phyloP scores from a whole-genome alignment of 2,329 filamentous ascomycete genomes.

The Colletotrichum kahawae region DNA sequence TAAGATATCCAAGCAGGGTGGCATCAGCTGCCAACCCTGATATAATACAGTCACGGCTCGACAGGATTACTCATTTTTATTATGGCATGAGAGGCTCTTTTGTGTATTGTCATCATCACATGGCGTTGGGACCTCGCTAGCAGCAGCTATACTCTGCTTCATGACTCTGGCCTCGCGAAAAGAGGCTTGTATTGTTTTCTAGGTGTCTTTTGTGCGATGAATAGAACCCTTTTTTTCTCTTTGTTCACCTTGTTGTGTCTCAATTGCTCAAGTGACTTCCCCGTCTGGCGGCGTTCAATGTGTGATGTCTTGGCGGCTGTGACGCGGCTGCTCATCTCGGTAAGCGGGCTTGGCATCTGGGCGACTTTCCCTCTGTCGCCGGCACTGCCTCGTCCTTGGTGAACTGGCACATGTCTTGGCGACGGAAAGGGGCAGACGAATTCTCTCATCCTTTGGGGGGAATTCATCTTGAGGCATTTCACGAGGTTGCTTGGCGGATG shows the following conservation, averaged over 20 bases:
- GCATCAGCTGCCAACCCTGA: background rate
- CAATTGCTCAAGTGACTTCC: background rate
- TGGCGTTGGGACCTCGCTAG: constrained; percentile 17
- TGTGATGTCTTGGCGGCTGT: background rate
- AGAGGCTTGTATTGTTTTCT: constrained; percentile 6
- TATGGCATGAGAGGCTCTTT: constrained; percentile 17
- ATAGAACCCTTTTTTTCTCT: constrained; percentile 16
- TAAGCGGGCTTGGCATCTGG: background rate
- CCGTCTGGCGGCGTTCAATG: background rate
- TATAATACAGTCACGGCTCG: constrained; percentile 20
- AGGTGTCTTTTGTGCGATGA: background rate
- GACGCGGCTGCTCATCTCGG: background rate
- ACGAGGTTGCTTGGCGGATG: background rate
- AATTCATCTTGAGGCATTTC: background rate
- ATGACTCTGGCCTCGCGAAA: background rate
- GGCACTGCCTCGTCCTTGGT: background rate
- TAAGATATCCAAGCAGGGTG: constrained; percentile 16
- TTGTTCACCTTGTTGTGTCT: background rate
- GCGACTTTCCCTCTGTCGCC: background rate
- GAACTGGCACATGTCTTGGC: background rate
- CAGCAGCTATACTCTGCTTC: constrained; percentile 16
- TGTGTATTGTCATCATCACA: constrained; percentile 12
- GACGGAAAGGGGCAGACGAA: background rate
- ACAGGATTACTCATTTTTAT: background rate
- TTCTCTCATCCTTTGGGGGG: too few relatives aligned